Evolutionary conservation across 352 stramenopile species (phyloP).

Genomic region (Blastocystis sp.): DNA sequence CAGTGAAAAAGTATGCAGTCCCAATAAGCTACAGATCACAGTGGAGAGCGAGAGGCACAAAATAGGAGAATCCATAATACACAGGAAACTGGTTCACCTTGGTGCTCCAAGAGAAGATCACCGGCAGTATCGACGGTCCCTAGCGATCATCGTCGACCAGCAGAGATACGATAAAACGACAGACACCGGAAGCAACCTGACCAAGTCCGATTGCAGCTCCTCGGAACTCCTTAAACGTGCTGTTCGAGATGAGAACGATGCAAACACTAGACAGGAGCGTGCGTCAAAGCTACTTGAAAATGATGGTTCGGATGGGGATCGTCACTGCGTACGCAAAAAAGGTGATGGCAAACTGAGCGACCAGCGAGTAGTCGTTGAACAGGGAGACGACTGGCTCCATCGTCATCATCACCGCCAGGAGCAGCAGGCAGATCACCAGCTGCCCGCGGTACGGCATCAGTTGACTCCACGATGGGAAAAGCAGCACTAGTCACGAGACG

Average conservation of each 20-base stretch:
- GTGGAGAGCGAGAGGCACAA: background rate
- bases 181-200: background rate
- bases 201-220: slow-evolving; percentile 6
- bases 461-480: slow-evolving; percentile 8
- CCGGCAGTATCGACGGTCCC: slow-evolving; percentile 43
- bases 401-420: background rate
- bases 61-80: slow-evolving; percentile 51
- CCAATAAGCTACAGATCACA: slow-evolving; percentile 18
- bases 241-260: slow-evolving; percentile 58
- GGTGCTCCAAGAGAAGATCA: slow-evolving; percentile 49
- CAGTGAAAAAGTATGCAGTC: background rate
- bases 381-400: background rate
- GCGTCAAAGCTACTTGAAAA: background rate
- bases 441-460: background rate
- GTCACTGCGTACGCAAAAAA: background rate
- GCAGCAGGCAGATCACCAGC: background rate
- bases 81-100: slow-evolving; percentile 31
- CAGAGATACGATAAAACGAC: slow-evolving; percentile 1
- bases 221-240: slow-evolving; percentile 47
- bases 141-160: background rate
- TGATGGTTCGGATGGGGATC: background rate
- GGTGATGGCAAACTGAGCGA: background rate
- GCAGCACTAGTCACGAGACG: background rate
- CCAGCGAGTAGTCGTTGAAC: background rate
- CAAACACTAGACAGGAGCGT: background rate